Evolutionary conservation across 176 grass and related monocot genomes (phyloP).

Genomic region (Aegilops longissima): DNA sequence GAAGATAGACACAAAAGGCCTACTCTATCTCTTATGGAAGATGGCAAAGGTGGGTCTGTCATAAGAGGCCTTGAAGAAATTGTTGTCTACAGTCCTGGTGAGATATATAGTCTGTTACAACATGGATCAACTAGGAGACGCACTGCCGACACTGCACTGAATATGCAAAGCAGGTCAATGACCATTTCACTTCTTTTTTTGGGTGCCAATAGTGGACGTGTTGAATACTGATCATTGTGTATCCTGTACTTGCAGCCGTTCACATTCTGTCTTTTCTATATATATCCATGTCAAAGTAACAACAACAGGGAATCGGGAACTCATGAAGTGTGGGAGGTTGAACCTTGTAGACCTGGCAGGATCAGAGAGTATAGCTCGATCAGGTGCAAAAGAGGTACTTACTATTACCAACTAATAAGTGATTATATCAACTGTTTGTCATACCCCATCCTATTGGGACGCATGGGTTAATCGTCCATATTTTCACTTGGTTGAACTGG

Average conservation of each 20-base stretch:
- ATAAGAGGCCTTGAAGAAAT: conserved; percentile 89
- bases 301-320: conserved; percentile 56
- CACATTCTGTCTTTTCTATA: conserved; percentile 86
- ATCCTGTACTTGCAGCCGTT: conserved; percentile 69
- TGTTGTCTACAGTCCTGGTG: conserved; percentile 66
- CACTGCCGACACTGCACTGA: conserved; percentile 64
- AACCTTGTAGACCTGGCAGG: conserved; percentile 96
- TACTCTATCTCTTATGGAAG: conserved; percentile 77
- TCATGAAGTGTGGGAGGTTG: conserved; percentile 78
- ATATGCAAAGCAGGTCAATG: conserved; percentile 93
- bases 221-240: conserved; percentile 20
- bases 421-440: neutral
- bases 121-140: conserved; percentile 75
- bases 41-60: conserved; percentile 74
- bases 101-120: conserved; percentile 72
- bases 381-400: conserved; percentile 84
- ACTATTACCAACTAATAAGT: neutral
- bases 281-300: conserved; percentile 82
- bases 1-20: conserved; percentile 69
- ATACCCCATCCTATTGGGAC: neutral
- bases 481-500: neutral
- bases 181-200: conserved; percentile 15
- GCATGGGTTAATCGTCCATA: conserved; percentile 8
- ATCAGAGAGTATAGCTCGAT: conserved; percentile 83
- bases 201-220: neutral